Conservation (phyloP, 352 stramenopile species). For the Elongisporangium prolatum region DNA sequence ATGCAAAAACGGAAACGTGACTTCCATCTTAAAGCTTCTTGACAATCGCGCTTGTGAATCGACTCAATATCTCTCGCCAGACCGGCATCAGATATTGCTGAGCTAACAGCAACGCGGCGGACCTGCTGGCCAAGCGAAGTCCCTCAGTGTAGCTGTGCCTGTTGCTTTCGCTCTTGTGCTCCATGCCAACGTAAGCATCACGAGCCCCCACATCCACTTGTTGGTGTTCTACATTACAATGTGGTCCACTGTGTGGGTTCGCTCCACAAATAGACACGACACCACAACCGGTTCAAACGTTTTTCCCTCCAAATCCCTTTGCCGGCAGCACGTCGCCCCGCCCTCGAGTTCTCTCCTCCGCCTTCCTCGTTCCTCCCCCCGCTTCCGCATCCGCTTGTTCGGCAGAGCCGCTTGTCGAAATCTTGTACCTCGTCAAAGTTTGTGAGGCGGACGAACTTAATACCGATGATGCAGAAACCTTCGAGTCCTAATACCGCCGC, state of each 20-base stretch:
- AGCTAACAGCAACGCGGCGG: too few relatives aligned
- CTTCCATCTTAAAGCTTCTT: too few relatives aligned
- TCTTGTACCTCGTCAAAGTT: slow-evolving; percentile 67
- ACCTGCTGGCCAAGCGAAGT: not conserved
- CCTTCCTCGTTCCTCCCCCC: not conserved
- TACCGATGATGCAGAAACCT: slow-evolving; percentile 61
- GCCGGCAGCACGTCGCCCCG: not conserved
- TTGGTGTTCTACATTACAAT: not conserved
- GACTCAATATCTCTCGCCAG: too few relatives aligned
- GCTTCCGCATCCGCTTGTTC: not conserved
- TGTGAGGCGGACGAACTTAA: slow-evolving; percentile 18
- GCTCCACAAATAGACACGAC: not conserved
- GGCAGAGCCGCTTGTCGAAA: slow-evolving; percentile 19
- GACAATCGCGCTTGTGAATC: too few relatives aligned
- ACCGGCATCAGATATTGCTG: too few relatives aligned
- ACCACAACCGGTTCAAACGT: not conserved
- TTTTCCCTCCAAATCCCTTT: not conserved
- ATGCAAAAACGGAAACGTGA: too few relatives aligned
- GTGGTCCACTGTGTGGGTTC: not conserved
- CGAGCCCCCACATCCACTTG: not conserved
- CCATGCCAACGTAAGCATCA: too few relatives aligned
- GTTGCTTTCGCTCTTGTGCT: not conserved
- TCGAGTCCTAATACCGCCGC: slow-evolving; percentile 75
- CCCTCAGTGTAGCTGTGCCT: not conserved
- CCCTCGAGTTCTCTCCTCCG: not conserved